Evolutionary conservation across 768 basidiomycete species (phyloP), one percentile per base, ranked within the genome.

Genomic region (Pulveroboletus frians): DNA sequence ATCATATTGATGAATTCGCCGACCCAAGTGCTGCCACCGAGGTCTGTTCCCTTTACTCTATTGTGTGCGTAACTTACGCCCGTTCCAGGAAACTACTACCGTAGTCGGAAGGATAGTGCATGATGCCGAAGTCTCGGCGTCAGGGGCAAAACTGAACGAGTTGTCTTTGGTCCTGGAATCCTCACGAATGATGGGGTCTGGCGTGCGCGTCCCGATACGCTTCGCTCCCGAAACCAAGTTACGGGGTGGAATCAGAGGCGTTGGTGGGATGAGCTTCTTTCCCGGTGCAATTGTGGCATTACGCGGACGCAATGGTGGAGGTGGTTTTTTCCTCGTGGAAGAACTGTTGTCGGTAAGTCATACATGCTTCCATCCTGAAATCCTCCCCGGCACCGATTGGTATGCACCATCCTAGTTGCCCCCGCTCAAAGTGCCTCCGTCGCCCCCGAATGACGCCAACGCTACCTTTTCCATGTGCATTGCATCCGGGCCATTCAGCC

Each of bases 271-370:
- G 9, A 84, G 88, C 1, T 63, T 98, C 36, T 98, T 94, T 62
- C 92, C 93, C 5, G 96, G 96, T 4, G 84, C 84, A 26, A 81
- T 98, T 44, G 85, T 85, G 2, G 92, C 86, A 0, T 61, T 97
- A 29, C 88, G 82, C 52, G 96, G 96, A 0, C 80, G 78, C 64
- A 98, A 98, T 66, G 92, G 93, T 1, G 90, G 92, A 2, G 93
- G 90, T 5, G 87, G 83, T 3, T 83, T 83, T 71, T 98, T 97
- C 62, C 74, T 81, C 9, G 94, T 86, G 0, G 80, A 80, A 21
- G 92, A 97, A 59, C 73, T 95, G 9, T 66, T 96, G 32, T 71
- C 82, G 55, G 95, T 97, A 62, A 64, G 86, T 70, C 23, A 13
- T 38, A 5, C 9, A 30, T 6, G 21, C 3, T 15, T 26, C 13